These are phyloP conservation scores for Allium sativum DNA, from an alignment of 106 monocot genomes.

Conservation along the genomic window DNA sequence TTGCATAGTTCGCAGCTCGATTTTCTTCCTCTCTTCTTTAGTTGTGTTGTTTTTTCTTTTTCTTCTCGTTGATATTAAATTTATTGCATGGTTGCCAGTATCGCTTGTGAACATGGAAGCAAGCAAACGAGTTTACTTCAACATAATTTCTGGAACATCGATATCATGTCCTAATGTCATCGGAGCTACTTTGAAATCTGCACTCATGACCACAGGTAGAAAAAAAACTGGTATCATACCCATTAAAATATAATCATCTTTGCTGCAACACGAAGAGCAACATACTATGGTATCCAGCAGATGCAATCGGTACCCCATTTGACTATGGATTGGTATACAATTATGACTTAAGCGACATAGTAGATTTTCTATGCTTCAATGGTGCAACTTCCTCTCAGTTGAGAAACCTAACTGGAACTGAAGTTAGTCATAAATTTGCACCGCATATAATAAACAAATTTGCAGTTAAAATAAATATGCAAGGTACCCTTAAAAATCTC, in stretches of 20 bases:
- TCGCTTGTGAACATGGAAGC: neutral
- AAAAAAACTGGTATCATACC: neutral
- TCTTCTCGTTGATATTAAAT: no score
- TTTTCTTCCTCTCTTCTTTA: no score
- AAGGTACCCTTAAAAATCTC: no score
- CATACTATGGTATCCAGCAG: neutral
- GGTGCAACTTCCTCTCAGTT: neutral
- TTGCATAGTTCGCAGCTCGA: no score
- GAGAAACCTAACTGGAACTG: constrained; percentile 3
- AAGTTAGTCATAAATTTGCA: no score
- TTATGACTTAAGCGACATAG: neutral
- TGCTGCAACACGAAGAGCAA: constrained; percentile 5
- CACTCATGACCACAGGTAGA: constrained; percentile 14
- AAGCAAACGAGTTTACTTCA: neutral
- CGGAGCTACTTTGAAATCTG: constrained; percentile 17
- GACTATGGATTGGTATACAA: constrained; percentile 17
- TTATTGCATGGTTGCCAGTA: constrained; percentile 1
- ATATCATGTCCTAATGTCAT: constrained; percentile 35
- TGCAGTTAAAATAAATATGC: no score
- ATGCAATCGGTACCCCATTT: constrained; percentile 8
- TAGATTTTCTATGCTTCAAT: constrained; percentile 13
- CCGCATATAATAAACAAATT: no score
- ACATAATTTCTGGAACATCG: constrained; percentile 29
- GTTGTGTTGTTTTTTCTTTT: no score
- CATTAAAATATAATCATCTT: constrained; percentile 4